These are phyloP conservation scores for Fraxinus floribunda DNA, from an alignment of 305 asterid genomes.

Conservation along the genomic window DNA sequence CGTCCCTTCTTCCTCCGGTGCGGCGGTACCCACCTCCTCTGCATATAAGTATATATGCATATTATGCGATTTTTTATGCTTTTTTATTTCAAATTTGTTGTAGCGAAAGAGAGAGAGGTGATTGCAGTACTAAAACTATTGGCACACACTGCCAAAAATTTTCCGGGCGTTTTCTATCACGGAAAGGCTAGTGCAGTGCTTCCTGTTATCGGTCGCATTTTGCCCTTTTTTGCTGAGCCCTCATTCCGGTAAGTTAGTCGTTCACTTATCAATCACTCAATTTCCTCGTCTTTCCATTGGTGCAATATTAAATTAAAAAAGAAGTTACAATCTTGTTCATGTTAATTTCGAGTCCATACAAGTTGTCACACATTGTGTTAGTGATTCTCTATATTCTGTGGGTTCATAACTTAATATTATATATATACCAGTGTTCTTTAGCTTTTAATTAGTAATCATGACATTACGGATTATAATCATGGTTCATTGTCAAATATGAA, in stretches of 20 bases:
- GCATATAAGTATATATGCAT: not conserved
- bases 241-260: constrained; percentile 53
- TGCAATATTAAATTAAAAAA: not conserved
- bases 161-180: constrained; percentile 77
- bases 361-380: not conserved
- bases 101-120: constrained; percentile 81
- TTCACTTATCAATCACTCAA: not conserved
- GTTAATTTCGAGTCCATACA: not conserved
- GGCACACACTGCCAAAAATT: constrained; percentile 65
- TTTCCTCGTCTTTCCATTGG: not conserved
- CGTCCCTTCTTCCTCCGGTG: constrained; percentile 72
- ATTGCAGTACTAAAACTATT: constrained; percentile 70
- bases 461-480: not conserved
- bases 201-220: constrained; percentile 72
- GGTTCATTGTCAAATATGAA: not conserved
- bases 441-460: not conserved
- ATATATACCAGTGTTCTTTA: not conserved
- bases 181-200: constrained; percentile 75
- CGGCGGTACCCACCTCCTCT: not conserved
- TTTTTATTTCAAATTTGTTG: not conserved
- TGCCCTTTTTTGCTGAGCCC: constrained; percentile 75
- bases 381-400: constrained; percentile 3
- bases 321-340: not conserved
- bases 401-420: not conserved
- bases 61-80: not conserved